Evolutionary conservation across 1,139 yeast genomes (phyloP), one percentile per base, ranked within the genome.

Genomic region (Hansenula lynferdii): DNA sequence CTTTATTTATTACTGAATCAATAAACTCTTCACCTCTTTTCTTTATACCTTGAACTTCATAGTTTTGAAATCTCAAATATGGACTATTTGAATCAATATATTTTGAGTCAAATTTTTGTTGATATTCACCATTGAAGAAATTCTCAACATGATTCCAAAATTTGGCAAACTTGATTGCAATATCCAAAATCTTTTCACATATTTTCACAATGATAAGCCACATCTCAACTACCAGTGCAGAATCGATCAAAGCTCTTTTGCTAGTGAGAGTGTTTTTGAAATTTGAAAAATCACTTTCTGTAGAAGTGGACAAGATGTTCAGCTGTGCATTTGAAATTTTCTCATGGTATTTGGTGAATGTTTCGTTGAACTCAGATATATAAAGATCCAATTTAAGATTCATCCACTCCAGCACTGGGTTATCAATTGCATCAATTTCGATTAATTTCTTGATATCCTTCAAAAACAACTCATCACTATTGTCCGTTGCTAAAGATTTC

Each of bases 391-490:
- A 64, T 44, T 74, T 80, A 15, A 70, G 58, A 32, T 70, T 63
- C 24, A 80, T 67, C 75, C 87, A 84, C 34, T 72, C 78, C 36
- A 67, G 60, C 15, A 82, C 78, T 2, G 95, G 94, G 50, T 77
- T 82, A 42, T 76, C 79, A 32, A 66, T 71, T 3, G 70, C 70
- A 11, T 77, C 82, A 17, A 81, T 60, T 42, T 80, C 85, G 37
- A 81, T 62, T 25, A 85, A 62, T 48, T 75, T 77, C 31, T 75
- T 72, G 22, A 85, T 75, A 17, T 77, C 60, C 11, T 72, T 70
- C 28, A 81, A 62, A 53, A 80, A 80, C 37, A 71, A 70, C 35
- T 69, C 72, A 31, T 57, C 61, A 10, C 60, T 60, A n/a, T 56
- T 41, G 12, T 49, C 48, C 25, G 60, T 56, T 20, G 70, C 67